phyloP scores from a whole-genome alignment of 2,329 filamentous ascomycete species.

The Diplodia scrobiculata region DNA sequence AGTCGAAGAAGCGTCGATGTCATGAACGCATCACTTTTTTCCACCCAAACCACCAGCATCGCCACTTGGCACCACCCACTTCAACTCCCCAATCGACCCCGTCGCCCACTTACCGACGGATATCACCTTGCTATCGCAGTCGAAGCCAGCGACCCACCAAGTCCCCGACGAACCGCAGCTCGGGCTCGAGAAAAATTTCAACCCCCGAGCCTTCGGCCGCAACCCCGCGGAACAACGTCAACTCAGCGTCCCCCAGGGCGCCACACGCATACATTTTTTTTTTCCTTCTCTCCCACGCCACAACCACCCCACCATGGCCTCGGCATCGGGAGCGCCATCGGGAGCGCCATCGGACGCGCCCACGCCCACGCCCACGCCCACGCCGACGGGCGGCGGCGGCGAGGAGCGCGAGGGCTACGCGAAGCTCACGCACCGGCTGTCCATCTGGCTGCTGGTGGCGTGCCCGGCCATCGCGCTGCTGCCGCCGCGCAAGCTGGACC shows the following conservation, averaged over 20 bases:
- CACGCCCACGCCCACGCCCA: neutral
- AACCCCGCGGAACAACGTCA: neutral
- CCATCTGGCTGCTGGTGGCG: conserved; percentile 54
- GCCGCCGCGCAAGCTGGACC: conserved; percentile 64
- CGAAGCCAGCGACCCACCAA: neutral
- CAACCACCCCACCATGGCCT: conserved; percentile 1
- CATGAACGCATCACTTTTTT: conserved; percentile 24
- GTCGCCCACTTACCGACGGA: neutral
- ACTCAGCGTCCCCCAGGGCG: neutral
- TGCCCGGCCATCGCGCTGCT: conserved; percentile 59
- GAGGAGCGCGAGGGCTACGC: conserved; percentile 34
- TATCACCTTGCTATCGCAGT: neutral
- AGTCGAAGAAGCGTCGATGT: neutral
- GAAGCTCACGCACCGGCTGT: conserved; percentile 48
- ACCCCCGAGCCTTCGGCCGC: neutral
- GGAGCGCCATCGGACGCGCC: conserved; percentile 3
- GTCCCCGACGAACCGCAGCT: neutral
- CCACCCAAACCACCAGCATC: neutral
- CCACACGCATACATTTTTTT: neutral
- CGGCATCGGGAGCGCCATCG: neutral
- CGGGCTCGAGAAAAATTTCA: neutral
- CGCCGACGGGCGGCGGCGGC: neutral
- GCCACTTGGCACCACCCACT: conserved; percentile 4
- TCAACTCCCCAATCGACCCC: neutral
- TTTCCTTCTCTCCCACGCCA: too few relatives aligned